These are phyloP conservation scores for Colletotrichum higginsianum DNA, from an alignment of 2,329 filamentous ascomycete genomes.

Conservation along the genomic window DNA sequence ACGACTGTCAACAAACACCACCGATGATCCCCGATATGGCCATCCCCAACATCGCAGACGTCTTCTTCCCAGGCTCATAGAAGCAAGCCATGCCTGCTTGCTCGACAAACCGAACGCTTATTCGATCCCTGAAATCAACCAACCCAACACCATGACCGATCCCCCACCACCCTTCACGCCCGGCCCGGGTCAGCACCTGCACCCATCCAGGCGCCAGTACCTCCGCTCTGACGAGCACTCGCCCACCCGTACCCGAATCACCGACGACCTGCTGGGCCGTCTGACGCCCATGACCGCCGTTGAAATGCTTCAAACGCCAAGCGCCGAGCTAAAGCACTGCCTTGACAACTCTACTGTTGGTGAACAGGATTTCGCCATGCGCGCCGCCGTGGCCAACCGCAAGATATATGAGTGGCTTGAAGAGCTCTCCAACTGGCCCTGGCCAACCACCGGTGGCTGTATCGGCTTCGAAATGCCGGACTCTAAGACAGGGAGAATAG, in stretches of 20 bases:
- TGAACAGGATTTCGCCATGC: slow-evolving; percentile 80
- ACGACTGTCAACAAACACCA: slow-evolving; percentile 33
- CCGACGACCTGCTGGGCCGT: slow-evolving; percentile 73
- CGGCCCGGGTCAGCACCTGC: slow-evolving; percentile 52
- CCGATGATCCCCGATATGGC: slow-evolving; percentile 42
- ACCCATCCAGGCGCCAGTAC: slow-evolving; percentile 54
- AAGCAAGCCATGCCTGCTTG: slow-evolving; percentile 37
- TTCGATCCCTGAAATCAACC: slow-evolving; percentile 41
- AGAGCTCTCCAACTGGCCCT: slow-evolving; percentile 76
- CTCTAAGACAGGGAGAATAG: slow-evolving; percentile 57
- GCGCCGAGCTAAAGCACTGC: slow-evolving; percentile 68
- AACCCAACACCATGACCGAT: slow-evolving; percentile 53
- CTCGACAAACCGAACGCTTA: slow-evolving; percentile 27
- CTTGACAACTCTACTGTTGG: slow-evolving; percentile 74
- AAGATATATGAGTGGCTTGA: slow-evolving; percentile 79
- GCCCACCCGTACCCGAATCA: slow-evolving; percentile 61
- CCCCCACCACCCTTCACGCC: slow-evolving; percentile 51
- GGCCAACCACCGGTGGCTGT: slow-evolving; percentile 66
- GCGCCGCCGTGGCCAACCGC: slow-evolving; percentile 78
- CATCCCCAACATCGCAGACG: slow-evolving; percentile 12
- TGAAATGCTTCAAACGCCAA: slow-evolving; percentile 70
- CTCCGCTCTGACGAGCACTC: slow-evolving; percentile 58
- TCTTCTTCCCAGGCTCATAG: slow-evolving; percentile 40
- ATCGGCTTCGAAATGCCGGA: slow-evolving; percentile 68
- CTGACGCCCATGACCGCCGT: slow-evolving; percentile 74